A percentile compares a stretch with the other conserved stretches of the same genome.
Conservation (phyloP, 2,329 filamentous ascomycete genomes). For the Alternaria postmessia region DNA sequence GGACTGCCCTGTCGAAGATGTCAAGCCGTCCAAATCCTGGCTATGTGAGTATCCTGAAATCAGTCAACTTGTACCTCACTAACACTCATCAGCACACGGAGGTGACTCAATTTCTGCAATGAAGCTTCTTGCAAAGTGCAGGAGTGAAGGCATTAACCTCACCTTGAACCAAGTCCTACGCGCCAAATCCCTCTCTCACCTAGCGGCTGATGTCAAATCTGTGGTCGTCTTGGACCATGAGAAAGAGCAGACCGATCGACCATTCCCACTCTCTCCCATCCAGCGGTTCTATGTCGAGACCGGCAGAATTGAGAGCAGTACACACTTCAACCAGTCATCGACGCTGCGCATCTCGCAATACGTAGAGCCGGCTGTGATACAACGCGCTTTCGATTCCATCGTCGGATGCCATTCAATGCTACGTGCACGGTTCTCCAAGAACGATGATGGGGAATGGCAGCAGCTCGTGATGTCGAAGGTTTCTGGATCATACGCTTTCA, state of each 20-base stretch:
- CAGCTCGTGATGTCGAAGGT: conserved; percentile 28
- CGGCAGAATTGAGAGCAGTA: conserved; percentile 39
- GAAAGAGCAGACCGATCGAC: conserved; percentile 35
- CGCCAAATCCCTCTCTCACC: conserved; percentile 42
- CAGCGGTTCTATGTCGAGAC: conserved; percentile 56
- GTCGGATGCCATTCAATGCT: conserved; percentile 46
- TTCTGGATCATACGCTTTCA: conserved; percentile 31
- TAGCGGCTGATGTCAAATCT: conserved; percentile 32
- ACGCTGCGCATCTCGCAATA: conserved; percentile 47
- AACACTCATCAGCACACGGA: conserved; percentile 33
- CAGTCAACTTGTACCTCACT: neutral
- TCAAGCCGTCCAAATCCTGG: conserved; percentile 40
- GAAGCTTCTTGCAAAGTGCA: conserved; percentile 42
- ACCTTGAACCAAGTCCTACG: conserved; percentile 44
- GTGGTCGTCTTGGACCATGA: conserved; percentile 12
- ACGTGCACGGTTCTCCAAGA: conserved; percentile 38
- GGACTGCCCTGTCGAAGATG: conserved; percentile 41
- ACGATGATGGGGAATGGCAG: conserved; percentile 27
- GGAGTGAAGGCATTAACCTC: conserved; percentile 42
- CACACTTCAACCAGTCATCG: conserved; percentile 58
- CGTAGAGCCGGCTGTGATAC: conserved; percentile 29
- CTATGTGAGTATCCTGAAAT: conserved; percentile 31
- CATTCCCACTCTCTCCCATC: conserved; percentile 56
- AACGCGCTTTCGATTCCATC: conserved; percentile 36
- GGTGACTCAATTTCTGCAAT: conserved; percentile 47